These are phyloP conservation scores for Talaromyces pinophilus DNA, from an alignment of 2,329 filamentous ascomycete species.

Conservation along the genomic window DNA sequence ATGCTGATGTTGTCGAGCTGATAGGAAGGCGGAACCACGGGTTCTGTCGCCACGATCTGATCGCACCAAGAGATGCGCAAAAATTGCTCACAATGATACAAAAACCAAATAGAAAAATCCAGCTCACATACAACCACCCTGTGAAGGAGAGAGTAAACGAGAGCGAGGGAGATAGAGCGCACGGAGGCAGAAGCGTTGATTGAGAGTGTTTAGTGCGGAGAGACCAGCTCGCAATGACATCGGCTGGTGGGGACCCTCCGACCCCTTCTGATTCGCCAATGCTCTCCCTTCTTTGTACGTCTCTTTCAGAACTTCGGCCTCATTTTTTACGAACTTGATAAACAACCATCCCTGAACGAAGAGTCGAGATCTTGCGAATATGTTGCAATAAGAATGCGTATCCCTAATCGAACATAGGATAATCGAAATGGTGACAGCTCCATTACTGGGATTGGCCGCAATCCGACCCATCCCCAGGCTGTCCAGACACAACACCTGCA, in stretches of 20 bases:
- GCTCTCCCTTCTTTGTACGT: neutral
- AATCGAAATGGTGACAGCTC: conserved; percentile 18
- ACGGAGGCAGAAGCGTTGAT: conserved; percentile 20
- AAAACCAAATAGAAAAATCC: neutral
- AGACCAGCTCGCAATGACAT: conserved; percentile 22
- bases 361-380: neutral
- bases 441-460: conserved; percentile 16
- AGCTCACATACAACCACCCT: neutral
- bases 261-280: conserved; percentile 23
- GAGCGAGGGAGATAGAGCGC: neutral
- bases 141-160: neutral
- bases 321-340: neutral
- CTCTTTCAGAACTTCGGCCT: conserved; percentile 5
- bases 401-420: neutral
- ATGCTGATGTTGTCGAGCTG: neutral
- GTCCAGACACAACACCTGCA: conserved; percentile 11
- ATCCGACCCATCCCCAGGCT: conserved; percentile 16
- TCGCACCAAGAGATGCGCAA: neutral
- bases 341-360: neutral
- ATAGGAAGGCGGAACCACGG: neutral
- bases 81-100: neutral
- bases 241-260: conserved; percentile 13
- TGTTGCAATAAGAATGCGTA: too few species aligned
- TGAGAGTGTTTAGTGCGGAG: conserved; percentile 7
- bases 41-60: neutral